These are phyloP conservation scores for Yamadazyma taylorii DNA, from an alignment of 1,139 yeast species.

Conservation along the genomic window DNA sequence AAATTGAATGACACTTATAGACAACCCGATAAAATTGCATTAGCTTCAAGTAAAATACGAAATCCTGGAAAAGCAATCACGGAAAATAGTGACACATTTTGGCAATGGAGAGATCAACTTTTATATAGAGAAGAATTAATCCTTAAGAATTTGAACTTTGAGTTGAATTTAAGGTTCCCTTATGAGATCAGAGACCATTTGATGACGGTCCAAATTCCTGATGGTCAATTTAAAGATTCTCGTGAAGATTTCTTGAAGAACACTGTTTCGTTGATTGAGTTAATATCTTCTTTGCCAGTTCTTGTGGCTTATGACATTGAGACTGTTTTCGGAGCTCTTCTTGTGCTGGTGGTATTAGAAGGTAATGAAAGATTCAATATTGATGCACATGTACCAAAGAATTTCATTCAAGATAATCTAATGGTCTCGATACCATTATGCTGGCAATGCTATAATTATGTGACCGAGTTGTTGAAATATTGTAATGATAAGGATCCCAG, in stretches of 20 bases:
- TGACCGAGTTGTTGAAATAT: constrained; percentile 27
- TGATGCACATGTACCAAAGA: constrained; percentile 25
- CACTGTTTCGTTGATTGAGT: constrained; percentile 37
- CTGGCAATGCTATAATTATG: constrained; percentile 35
- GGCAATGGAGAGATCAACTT: constrained; percentile 51
- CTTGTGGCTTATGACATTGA: constrained; percentile 35
- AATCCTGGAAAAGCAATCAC: constrained; percentile 33
- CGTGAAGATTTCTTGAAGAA: constrained; percentile 33
- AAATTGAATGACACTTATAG: constrained; percentile 46
- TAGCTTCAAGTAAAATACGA: constrained; percentile 37
- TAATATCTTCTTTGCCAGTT: constrained; percentile 43
- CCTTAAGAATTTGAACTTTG: constrained; percentile 41
- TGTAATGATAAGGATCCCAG: constrained; percentile 17
- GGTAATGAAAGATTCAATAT: constrained; percentile 24
- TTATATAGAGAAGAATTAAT: constrained; percentile 46
- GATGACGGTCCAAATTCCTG: constrained; percentile 8
- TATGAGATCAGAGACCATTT: constrained; percentile 34
- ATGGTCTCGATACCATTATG: constrained; percentile 22
- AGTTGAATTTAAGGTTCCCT: constrained; percentile 40
- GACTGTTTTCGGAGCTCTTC: constrained; percentile 35
- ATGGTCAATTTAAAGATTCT: constrained; percentile 22
- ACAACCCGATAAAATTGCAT: constrained; percentile 45
- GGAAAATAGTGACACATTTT: constrained; percentile 42
- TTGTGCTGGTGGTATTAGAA: constrained; percentile 32
- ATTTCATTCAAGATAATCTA: constrained; percentile 21